These are phyloP conservation scores for Backusella luteola DNA, from an alignment of 192 early-diverging fungal genomes.

Conservation along the genomic window DNA sequence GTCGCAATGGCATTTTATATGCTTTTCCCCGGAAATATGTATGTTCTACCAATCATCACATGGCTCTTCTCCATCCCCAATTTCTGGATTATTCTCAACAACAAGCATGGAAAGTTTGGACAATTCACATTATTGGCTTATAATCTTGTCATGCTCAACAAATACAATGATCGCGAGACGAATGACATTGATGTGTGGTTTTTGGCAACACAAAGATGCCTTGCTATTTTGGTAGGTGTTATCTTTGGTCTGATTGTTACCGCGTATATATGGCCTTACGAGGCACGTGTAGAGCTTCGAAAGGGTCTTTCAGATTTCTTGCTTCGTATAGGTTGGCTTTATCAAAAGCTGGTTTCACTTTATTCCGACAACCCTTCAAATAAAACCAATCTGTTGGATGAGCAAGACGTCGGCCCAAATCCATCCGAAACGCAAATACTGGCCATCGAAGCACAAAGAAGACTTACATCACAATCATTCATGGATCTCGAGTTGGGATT, in stretches of 20 bases:
- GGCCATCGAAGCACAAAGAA: slow-evolving; percentile 16
- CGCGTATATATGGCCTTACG: slow-evolving; percentile 81
- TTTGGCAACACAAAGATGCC: slow-evolving; percentile 61
- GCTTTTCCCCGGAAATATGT: slow-evolving; percentile 45
- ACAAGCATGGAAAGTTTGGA: slow-evolving; percentile 70
- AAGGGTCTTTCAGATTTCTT: slow-evolving; percentile 73
- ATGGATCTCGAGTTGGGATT: slow-evolving; percentile 70
- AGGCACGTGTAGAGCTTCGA: slow-evolving; percentile 79
- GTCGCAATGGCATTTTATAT: slow-evolving; percentile 60
- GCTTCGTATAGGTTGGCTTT: slow-evolving; percentile 67
- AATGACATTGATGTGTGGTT: slow-evolving; percentile 46
- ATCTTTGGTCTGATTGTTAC: slow-evolving; percentile 67
- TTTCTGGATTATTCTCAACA: slow-evolving; percentile 66
- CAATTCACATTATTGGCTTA: slow-evolving; percentile 77
- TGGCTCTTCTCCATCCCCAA: slow-evolving; percentile 68
- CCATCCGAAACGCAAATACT: slow-evolving; percentile 24
- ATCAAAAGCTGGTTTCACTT: slow-evolving; percentile 64
- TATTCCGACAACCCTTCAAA: slow-evolving; percentile 38
- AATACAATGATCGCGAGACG: slow-evolving; percentile 66
- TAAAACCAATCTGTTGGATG: not conserved
- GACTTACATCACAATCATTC: slow-evolving; percentile 53
- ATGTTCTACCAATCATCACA: slow-evolving; percentile 43
- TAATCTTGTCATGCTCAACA: slow-evolving; percentile 77
- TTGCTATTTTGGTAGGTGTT: slow-evolving; percentile 72
- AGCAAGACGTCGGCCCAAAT: not conserved